These are phyloP conservation scores for Trichoderma sp. DNA, from an alignment of 2,329 filamentous ascomycete genomes.

Conservation along the genomic window DNA sequence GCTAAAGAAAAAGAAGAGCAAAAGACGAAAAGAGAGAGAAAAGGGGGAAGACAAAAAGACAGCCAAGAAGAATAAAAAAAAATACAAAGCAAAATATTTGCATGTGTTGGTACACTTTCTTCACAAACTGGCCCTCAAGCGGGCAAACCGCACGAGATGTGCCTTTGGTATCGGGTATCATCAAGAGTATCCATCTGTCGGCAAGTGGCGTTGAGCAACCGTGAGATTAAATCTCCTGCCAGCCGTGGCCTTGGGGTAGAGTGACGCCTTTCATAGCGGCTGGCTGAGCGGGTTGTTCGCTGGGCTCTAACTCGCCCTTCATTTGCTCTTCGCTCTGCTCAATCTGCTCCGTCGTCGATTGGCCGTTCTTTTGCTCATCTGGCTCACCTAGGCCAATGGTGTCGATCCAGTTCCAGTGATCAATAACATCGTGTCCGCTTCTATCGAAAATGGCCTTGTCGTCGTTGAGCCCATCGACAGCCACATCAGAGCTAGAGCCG, in stretches of 20 bases:
- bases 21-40: not conserved
- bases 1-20: not conserved
- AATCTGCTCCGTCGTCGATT: constrained; percentile 32
- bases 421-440: constrained; percentile 38
- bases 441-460: constrained; percentile 52
- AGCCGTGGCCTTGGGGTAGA: constrained; percentile 45
- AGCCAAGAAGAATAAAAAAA: not conserved
- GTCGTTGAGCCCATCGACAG: constrained; percentile 41
- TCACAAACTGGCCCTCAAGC: not conserved
- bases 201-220: not conserved
- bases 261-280: not conserved
- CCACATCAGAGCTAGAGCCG: constrained; percentile 2
- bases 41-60: not conserved
- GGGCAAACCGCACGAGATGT: not conserved
- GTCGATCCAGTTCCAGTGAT: constrained; percentile 53
- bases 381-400: constrained; percentile 46
- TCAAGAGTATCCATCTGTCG: not conserved
- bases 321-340: constrained; percentile 37
- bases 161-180: not conserved
- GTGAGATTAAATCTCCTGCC: constrained; percentile 43
- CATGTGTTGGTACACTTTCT: not conserved
- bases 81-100: not conserved
- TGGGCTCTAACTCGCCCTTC: constrained; percentile 37
- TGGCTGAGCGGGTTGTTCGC: constrained; percentile 25
- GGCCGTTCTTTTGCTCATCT: constrained; percentile 29